These are phyloP conservation scores for Pestalotiopsis sp. DNA, from an alignment of 2,329 filamentous ascomycete species.

Conservation along the genomic window DNA sequence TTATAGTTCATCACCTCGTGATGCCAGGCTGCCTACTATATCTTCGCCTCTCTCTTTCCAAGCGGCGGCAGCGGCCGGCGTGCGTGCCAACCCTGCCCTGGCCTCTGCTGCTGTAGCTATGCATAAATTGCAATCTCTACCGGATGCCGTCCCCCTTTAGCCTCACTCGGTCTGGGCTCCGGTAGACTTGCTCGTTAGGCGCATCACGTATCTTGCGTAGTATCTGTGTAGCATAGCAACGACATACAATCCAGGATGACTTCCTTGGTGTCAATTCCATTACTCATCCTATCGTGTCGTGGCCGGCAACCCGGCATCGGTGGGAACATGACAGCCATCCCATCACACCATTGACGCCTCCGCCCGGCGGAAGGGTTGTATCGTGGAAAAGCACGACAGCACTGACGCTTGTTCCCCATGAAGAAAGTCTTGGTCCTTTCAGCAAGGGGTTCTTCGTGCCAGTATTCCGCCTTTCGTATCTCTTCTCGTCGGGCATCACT, in stretches of 20 bases:
- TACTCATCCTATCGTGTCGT: background rate
- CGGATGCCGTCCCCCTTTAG: background rate
- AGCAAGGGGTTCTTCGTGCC: background rate
- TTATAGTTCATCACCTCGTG: background rate
- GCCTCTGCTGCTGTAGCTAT: background rate
- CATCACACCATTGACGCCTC: background rate
- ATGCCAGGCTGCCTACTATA: background rate
- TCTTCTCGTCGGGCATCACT: background rate
- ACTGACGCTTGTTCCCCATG: background rate
- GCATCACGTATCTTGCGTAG: background rate
- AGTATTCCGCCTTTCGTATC: background rate
- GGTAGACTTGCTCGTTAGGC: background rate
- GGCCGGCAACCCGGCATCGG: background rate
- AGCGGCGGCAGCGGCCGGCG: background rate
- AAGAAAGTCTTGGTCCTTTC: background rate
- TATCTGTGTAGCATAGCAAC: background rate
- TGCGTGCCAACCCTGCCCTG: background rate
- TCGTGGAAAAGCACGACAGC: background rate
- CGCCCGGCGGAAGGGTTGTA: background rate
- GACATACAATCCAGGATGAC: background rate
- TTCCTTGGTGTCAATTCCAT: background rate
- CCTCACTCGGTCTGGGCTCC: background rate
- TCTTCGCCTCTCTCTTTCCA: background rate
- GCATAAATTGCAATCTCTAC: background rate
- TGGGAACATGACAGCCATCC: background rate